These are phyloP conservation scores for Vanrija pseudolonga DNA, from an alignment of 1,284 basidiomycete species.

Conservation along the genomic window DNA sequence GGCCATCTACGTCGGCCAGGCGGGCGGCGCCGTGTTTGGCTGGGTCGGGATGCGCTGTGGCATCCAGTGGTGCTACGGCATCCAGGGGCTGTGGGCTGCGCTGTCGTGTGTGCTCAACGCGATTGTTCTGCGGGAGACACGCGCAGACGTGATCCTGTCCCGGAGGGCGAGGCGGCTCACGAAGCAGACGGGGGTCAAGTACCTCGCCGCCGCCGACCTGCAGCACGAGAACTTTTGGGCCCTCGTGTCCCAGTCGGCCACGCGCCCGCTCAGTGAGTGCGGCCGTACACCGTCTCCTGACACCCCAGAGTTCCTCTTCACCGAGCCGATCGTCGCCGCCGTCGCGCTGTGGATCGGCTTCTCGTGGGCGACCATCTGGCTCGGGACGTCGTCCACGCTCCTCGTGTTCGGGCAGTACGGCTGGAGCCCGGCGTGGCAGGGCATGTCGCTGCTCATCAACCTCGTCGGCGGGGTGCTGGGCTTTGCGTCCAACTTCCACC, in stretches of 20 bases:
- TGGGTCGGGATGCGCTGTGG: constrained; percentile 30
- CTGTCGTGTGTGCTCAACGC: constrained; percentile 32
- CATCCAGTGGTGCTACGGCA: constrained; percentile 40
- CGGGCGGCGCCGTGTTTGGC: constrained; percentile 24
- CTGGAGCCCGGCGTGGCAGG: constrained; percentile 31
- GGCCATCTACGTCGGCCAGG: constrained; percentile 45
- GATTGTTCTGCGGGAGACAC: constrained; percentile 45
- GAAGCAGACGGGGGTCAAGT: constrained; percentile 42
- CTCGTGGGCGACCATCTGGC: constrained; percentile 44
- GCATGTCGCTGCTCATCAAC: constrained; percentile 32
- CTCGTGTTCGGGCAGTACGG: constrained; percentile 42
- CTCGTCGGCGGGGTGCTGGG: constrained; percentile 66
- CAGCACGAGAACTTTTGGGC: constrained; percentile 35
- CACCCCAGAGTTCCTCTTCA: constrained; percentile 44
- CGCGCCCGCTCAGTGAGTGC: constrained; percentile 39
- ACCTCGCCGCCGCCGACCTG: constrained; percentile 40
- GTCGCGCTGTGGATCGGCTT: constrained; percentile 51
- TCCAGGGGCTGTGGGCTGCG: constrained; percentile 34
- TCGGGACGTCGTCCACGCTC: constrained; percentile 30
- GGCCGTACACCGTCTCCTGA: neutral
- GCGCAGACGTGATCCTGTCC: constrained; percentile 50
- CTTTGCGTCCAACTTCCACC: constrained; percentile 60
- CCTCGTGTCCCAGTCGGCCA: constrained; percentile 38
- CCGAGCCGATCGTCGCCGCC: constrained; percentile 52
- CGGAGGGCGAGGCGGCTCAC: constrained; percentile 44